Evolutionary conservation across 495 filamentous ascomycete species (phyloP), one percentile per base, ranked within the genome.

Genomic region (Xylaria sp.): DNA sequence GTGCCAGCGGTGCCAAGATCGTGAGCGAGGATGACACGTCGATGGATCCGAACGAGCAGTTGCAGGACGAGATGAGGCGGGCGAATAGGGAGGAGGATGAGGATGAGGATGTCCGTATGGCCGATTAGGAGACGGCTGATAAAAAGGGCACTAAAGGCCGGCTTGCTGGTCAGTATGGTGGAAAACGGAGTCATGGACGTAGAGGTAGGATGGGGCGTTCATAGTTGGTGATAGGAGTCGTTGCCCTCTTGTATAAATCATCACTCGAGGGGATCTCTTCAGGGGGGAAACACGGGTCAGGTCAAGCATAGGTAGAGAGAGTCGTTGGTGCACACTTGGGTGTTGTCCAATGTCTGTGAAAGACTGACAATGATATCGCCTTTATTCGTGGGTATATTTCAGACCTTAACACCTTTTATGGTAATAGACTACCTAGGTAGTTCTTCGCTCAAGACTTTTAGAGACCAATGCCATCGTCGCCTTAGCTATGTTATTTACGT

Each of bases 61-160:
- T 86, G 44, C 80, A 79, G 76, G 68, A 79, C 72, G 85, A 85
- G 77, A 87, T 87, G 73, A 79, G 85, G 33, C 76, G 81, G 75
- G 81, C 80, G 57, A 72, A 75, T 52, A 64, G 71, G 19, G 83
- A 90, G 53, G 40, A 46, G 1, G 41, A 33, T 2, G 62, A 74
- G 1, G 31, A 40, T 41, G 63, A 70, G 26, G 91, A 92, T 76
- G 87, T 91, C 19, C 82, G 89, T 50, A 90, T 90, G 88, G 80
- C 83, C 31, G 88, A 80, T 48, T 86, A 83, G 70, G 33, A 46
- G 67, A 1, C 21, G 33, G 57, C 33, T 19, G 4, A 8, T 9
- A 21, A 21, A 11, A 59, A n/a, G 29, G 19, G 5, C 1, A 12
- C 8, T n/a, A 5, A 5, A 40, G 57, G 37, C 3, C 5, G 33